A percentile compares a stretch with the other conserved stretches of the same genome.
Conservation (phyloP, 73 alveolate genomes). For the Paramecium tetraurelia region DNA sequence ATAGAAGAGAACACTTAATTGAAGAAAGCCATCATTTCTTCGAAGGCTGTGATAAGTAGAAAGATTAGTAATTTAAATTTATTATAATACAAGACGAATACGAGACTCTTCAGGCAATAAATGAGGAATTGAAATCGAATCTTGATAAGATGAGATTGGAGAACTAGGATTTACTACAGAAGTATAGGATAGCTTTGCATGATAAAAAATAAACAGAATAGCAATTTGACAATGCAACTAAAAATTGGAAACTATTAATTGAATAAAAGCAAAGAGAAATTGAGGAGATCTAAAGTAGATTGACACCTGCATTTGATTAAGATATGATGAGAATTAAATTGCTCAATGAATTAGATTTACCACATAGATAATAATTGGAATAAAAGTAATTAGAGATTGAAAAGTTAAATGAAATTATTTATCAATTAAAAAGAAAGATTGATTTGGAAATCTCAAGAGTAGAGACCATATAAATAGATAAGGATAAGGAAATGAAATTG, state of each 20-base stretch:
- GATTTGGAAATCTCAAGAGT: constrained; percentile 25
- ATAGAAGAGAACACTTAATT: constrained; percentile 56
- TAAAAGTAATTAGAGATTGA: constrained; percentile 49
- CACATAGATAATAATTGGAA: constrained; percentile 56
- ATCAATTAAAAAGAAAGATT: constrained; percentile 48
- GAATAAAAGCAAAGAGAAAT: constrained; percentile 58
- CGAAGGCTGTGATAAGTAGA: constrained; percentile 52
- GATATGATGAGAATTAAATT: constrained; percentile 61
- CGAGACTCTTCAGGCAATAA: constrained; percentile 32
- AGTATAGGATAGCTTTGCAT: background rate
- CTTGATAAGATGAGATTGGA: constrained; percentile 42
- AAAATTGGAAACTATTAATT: constrained; percentile 46
- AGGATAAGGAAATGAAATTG: constrained; percentile 30
- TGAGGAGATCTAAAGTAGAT: constrained; percentile 50
- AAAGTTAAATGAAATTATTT: constrained; percentile 25
- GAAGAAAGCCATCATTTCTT: constrained; percentile 45
- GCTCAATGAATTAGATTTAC: constrained; percentile 58
- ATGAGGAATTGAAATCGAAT: constrained; percentile 45
- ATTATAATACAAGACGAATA: constrained; percentile 5
- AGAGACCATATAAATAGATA: constrained; percentile 8
- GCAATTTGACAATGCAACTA: constrained; percentile 56
- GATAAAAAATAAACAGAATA: constrained; percentile 50
- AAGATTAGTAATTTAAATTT: constrained; percentile 23
- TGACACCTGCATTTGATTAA: constrained; percentile 56
- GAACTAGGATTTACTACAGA: constrained; percentile 31